Conservation (phyloP, 352 stramenopile species). For the Albugo laibachii region DNA sequence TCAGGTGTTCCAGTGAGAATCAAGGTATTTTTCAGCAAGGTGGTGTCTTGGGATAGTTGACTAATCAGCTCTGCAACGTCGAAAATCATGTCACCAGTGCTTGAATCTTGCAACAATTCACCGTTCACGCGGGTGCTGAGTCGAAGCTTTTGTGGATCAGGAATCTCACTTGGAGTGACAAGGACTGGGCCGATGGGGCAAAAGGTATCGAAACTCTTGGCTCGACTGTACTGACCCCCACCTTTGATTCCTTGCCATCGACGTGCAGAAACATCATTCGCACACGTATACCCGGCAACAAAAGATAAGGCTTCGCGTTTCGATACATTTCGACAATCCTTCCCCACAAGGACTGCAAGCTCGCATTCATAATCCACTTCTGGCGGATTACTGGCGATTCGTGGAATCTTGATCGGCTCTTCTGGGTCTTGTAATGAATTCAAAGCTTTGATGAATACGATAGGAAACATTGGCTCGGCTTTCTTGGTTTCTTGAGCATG, state of each 20-base stretch:
- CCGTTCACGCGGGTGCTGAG: conserved; percentile 73
- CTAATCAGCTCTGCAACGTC: conserved; percentile 74
- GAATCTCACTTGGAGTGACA: conserved; percentile 48
- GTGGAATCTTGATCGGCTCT: conserved; percentile 50
- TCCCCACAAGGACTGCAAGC: conserved; percentile 74
- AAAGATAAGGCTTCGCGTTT: conserved; percentile 65
- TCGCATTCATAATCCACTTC: conserved; percentile 86
- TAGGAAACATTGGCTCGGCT: conserved; percentile 45
- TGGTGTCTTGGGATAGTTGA: conserved; percentile 78
- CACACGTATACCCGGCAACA: conserved; percentile 76
- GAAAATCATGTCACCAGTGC: conserved; percentile 84
- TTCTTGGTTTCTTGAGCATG: conserved; percentile 67
- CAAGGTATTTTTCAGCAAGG: conserved; percentile 66
- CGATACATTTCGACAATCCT: conserved; percentile 62
- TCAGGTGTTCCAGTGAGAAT: conserved; percentile 83
- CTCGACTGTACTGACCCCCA: conserved; percentile 73
- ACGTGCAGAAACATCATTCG: conserved; percentile 76
- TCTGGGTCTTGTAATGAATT: conserved; percentile 62
- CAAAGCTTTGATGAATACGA: conserved; percentile 80
- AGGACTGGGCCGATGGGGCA: conserved; percentile 76
- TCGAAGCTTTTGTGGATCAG: conserved; percentile 47
- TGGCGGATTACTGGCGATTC: conserved; percentile 17
- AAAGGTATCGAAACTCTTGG: conserved; percentile 84
- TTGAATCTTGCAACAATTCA: conserved; percentile 71
- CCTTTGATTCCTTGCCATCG: conserved; percentile 71